Base-by-base conservation (phyloP, 2,329 filamentous ascomycete species). In the Zymoseptoria tritici region DNA sequence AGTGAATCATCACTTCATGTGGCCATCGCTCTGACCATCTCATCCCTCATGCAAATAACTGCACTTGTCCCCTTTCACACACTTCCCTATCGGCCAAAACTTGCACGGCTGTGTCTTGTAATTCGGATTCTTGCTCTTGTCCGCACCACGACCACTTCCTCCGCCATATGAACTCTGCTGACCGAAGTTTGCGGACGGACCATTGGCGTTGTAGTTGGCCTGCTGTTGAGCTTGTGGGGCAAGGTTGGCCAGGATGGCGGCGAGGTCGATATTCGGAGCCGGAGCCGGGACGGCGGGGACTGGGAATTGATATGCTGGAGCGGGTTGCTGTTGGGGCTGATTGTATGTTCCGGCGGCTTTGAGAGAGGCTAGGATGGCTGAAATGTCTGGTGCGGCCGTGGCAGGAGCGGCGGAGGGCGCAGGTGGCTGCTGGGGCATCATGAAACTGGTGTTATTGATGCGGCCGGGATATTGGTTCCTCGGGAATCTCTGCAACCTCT, bases 31-130 rank as follows among this genome's bases (percentile, higher is more conserved):
- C 13, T 16, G 16, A 6, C 5, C 36, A 13, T 13, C 36, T 52
- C 49, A 49, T 54, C 61, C 64, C 61, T 72, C 68, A 56, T 73
- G 71, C 55, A 68, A 26, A 61, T 68, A 73, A 54, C 63, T 70
- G 60, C 71, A 73, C 26, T 58, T 63, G 20, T 68, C 68, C 2
- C 71, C 71, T 65, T 83, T 83, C 59, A 77, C 73, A 67, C 81
- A 83, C 65, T 77, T 79, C 11, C 81, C 81, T 60, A 81, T 76
- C 42, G 78, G 73, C 77, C 77, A 84, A 69, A 80, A 84, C 60
- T 77, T 76, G 70, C 82, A 84, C 9, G 77, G 70, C 58, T 69
- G 68, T 4, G 68, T 73, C 65, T 70, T 70, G 63, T 69, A 73
- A 36, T 65, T 62, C 8, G 65, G 67, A 22, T 71, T 67, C 59